Percentiles rank a stretch among this genome's conserved stretches.
Conservation (phyloP, 805 yeast genomes). For the Pichia occidentalis region DNA sequence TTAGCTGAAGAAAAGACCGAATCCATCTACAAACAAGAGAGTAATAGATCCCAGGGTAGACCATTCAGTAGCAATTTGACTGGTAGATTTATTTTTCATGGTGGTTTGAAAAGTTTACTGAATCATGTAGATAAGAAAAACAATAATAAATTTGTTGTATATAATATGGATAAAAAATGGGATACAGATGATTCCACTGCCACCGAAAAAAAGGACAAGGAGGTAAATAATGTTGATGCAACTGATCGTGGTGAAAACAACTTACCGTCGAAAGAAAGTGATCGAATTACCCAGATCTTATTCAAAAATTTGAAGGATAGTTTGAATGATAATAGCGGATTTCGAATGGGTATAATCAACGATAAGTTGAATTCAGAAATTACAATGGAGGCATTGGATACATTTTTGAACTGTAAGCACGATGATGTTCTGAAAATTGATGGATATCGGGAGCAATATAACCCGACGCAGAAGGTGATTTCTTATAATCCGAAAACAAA, state of each 20-base stretch:
- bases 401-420: slow-evolving; percentile 9
- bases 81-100: slow-evolving; percentile 27
- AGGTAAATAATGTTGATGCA: background rate
- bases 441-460: slow-evolving; percentile 10
- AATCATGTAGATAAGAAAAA: slow-evolving; percentile 22
- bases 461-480: slow-evolving; percentile 5
- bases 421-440: slow-evolving; percentile 8
- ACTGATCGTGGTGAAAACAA: background rate
- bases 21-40: slow-evolving; percentile 2
- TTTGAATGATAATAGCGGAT: background rate
- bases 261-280: background rate
- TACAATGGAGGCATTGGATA: slow-evolving; percentile 7
- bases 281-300: slow-evolving; percentile 1
- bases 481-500: slow-evolving; percentile 7
- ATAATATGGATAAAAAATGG: slow-evolving; percentile 14
- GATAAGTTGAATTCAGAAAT: slow-evolving; percentile 3
- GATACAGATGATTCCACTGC: background rate
- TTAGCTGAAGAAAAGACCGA: slow-evolving; percentile 8
- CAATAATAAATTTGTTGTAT: slow-evolving; percentile 16
- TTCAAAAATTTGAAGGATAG: background rate
- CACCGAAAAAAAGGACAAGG: background rate
- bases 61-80: slow-evolving; percentile 28
- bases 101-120: slow-evolving; percentile 20
- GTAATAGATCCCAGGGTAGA: slow-evolving; percentile 30
- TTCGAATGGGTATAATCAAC: slow-evolving; percentile 3